These are phyloP conservation scores for Tricholoma sp. DNA, from an alignment of 768 basidiomycete genomes.

Conservation along the genomic window DNA sequence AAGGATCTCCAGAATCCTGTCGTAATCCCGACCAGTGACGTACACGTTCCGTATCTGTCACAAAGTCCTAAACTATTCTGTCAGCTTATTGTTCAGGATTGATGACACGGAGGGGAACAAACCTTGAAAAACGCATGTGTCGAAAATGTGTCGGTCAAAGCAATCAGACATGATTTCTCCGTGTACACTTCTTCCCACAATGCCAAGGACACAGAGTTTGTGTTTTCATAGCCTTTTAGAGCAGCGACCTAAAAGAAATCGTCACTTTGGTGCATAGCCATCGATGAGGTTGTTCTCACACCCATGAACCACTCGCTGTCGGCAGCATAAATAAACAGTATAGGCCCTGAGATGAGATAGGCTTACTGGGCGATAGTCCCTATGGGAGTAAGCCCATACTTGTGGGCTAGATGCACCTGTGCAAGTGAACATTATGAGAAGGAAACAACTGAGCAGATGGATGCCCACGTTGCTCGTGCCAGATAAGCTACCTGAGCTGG, in stretches of 20 bases:
- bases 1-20: conserved; percentile 93
- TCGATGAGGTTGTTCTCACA: conserved; percentile 33
- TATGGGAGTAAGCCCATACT: conserved; percentile 57
- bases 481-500: conserved; percentile 49
- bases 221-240: conserved; percentile 72
- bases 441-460: not conserved
- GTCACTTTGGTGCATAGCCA: not conserved
- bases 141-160: conserved; percentile 94
- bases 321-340: conserved; percentile 1
- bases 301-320: conserved; percentile 89
- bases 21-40: conserved; percentile 76
- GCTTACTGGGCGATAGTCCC: conserved; percentile 87
- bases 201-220: conserved; percentile 69
- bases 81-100: not conserved
- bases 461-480: conserved; percentile 86
- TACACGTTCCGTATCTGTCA: conserved; percentile 51
- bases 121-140: conserved; percentile 82
- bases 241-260: conserved; percentile 63
- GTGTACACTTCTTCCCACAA: conserved; percentile 82
- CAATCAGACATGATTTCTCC: conserved; percentile 52
- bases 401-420: conserved; percentile 82
- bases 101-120: conserved; percentile 3
- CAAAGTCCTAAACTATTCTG: conserved; percentile 45
- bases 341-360: not conserved
- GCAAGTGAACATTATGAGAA: conserved; percentile 1